Conservation (phyloP, 148 eudicot species). For the Silene latifolia region DNA sequence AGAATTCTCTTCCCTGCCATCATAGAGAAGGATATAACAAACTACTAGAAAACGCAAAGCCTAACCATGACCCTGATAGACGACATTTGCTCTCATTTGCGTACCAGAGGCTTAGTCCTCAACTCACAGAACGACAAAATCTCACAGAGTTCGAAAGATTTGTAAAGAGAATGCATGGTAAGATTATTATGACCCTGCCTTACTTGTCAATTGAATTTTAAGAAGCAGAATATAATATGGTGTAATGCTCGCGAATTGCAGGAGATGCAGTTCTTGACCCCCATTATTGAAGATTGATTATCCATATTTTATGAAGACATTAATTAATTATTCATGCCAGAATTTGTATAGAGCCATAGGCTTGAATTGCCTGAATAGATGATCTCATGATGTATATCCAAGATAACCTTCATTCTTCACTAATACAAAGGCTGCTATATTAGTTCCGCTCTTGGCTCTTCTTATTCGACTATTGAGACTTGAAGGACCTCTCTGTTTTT, state of each 20-base stretch:
- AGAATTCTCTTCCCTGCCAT: conserved; percentile 73
- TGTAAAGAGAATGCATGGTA: conserved; percentile 96
- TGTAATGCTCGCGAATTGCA: conserved; percentile 31
- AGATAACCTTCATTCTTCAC: conserved; percentile 21
- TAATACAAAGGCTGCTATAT: conserved; percentile 1
- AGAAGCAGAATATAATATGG: neutral
- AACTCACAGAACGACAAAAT: conserved; percentile 66
- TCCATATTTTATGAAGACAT: conserved; percentile 8
- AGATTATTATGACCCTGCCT: conserved; percentile 16
- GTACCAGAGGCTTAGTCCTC: conserved; percentile 63
- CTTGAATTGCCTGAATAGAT: conserved; percentile 7
- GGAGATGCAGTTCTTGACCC: conserved; percentile 80
- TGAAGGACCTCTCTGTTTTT: too few species aligned
- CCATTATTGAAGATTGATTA: conserved; percentile 19
- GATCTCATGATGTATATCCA: conserved; percentile 20
- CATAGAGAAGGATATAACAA: conserved; percentile 68
- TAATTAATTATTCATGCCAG: conserved; percentile 11
- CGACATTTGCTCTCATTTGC: conserved; percentile 70
- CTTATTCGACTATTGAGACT: neutral
- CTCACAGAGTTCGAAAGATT: conserved; percentile 78
- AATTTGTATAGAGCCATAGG: conserved; percentile 24
- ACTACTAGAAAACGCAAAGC: conserved; percentile 79
- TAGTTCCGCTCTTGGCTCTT: neutral
- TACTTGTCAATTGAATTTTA: neutral
- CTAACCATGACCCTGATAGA: conserved; percentile 84